Evolutionary conservation across 2,329 filamentous ascomycete species (phyloP).

Genomic region (Sporothrix pseudoabietina): DNA sequence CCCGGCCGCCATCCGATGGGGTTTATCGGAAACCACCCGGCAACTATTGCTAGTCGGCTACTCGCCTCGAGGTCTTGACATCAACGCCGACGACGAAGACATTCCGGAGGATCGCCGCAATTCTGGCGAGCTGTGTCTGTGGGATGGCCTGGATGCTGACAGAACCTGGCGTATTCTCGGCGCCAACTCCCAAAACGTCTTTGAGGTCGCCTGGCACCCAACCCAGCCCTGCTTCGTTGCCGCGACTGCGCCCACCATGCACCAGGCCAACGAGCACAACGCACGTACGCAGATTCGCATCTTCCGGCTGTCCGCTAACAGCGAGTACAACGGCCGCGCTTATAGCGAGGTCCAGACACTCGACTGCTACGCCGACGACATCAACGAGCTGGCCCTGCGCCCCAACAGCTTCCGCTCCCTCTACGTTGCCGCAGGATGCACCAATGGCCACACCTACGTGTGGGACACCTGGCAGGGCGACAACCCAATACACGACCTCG

Average conservation of each 20-base stretch:
- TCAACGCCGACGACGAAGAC: constrained; percentile 54
- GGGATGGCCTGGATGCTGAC: constrained; percentile 52
- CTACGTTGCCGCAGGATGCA: constrained; percentile 62
- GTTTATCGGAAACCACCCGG: constrained; percentile 46
- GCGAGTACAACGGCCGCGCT: constrained; percentile 39
- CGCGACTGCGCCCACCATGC: constrained; percentile 57
- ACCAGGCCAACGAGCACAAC: constrained; percentile 46
- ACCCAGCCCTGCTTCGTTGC: constrained; percentile 55
- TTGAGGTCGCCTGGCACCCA: constrained; percentile 67
- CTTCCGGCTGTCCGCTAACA: constrained; percentile 45
- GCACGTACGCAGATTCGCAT: constrained; percentile 61
- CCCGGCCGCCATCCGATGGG: constrained; percentile 66
- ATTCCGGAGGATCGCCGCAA: constrained; percentile 62
- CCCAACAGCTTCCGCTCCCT: constrained; percentile 38
- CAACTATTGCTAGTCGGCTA: constrained; percentile 64
- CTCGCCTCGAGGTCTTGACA: constrained; percentile 56
- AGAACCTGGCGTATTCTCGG: constrained; percentile 52
- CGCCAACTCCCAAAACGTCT: constrained; percentile 61
- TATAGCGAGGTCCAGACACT: constrained; percentile 56
- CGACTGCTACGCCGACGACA: constrained; percentile 61
- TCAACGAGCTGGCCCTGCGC: constrained; percentile 61
- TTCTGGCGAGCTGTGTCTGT: constrained; percentile 62
- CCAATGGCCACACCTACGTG: constrained; percentile 63
- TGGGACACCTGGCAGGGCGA: constrained; percentile 64
- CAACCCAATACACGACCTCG: constrained; percentile 56